These are phyloP conservation scores for Cladophialophora chaetospira DNA, from an alignment of 2,329 filamentous ascomycete genomes.

Conservation along the genomic window DNA sequence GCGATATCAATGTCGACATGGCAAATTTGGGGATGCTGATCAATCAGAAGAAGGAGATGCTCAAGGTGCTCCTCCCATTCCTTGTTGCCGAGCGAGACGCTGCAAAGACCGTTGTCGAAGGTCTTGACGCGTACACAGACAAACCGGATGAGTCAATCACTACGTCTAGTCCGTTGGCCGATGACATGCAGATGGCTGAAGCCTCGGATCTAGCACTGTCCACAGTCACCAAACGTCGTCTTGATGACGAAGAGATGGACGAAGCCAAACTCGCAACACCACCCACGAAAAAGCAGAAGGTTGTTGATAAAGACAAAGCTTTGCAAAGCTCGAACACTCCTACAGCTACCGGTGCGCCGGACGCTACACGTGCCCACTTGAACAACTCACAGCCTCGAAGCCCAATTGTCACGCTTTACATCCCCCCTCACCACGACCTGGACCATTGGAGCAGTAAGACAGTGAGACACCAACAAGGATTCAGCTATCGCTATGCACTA, in stretches of 20 bases:
- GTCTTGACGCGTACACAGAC: neutral
- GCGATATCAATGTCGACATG: neutral
- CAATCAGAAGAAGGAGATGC: neutral
- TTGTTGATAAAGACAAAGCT: neutral
- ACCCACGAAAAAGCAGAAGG: constrained; percentile 7
- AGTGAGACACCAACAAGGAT: constrained; percentile 26
- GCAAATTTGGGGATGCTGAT: constrained; percentile 1
- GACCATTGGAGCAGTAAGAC: constrained; percentile 16
- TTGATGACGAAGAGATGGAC: neutral
- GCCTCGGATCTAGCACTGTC: neutral
- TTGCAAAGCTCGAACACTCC: neutral
- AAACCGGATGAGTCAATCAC: neutral
- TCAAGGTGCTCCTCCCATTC: neutral
- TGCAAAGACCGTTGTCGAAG: neutral
- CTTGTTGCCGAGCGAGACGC: neutral
- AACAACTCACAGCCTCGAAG: neutral
- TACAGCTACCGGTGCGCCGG: neutral
- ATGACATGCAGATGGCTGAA: neutral
- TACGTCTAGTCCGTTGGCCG: neutral
- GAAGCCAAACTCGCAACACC: neutral
- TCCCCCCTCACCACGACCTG: constrained; percentile 11
- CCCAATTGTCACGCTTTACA: constrained; percentile 12
- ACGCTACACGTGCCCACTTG: no score
- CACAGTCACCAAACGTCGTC: neutral
- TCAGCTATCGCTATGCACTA: constrained; percentile 27